Evolutionary conservation across 2,329 filamentous ascomycete species (phyloP).

Genomic region (Pezizomycotina sp.): DNA sequence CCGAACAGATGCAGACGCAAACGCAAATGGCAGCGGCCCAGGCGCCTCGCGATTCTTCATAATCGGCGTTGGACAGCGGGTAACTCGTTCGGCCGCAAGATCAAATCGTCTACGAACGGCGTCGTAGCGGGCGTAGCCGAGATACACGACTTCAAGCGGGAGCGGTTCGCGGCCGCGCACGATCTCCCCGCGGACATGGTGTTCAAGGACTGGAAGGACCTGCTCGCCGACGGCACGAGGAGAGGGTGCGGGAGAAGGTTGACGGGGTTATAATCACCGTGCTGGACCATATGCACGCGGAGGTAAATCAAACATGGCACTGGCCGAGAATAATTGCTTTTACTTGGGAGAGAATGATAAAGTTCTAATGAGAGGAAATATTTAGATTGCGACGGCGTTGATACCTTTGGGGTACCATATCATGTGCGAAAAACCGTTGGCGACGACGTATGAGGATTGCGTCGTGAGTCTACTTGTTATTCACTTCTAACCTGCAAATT

Average conservation of each 20-base stretch:
- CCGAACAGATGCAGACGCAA: too few species aligned
- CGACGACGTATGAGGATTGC: conserved; percentile 62
- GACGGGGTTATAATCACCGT: conserved; percentile 55
- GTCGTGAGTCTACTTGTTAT: too few species aligned
- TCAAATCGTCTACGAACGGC: conserved; percentile 45
- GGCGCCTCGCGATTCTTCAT: conserved; percentile 60
- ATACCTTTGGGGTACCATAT: conserved; percentile 57
- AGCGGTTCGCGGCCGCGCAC: conserved; percentile 50
- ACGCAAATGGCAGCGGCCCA: too few species aligned
- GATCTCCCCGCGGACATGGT: conserved; percentile 41
- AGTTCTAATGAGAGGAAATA: too few species aligned
- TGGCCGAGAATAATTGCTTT: too few species aligned
- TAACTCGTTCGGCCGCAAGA: conserved; percentile 52
- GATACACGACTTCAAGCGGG: conserved; percentile 59
- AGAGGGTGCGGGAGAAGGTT: conserved; percentile 29
- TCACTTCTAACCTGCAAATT: conserved; percentile 32
- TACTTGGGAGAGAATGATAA: too few species aligned
- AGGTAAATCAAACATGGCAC: too few species aligned
- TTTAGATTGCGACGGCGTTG: conserved; percentile 45
- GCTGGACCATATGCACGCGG: conserved; percentile 72
- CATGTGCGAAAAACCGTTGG: conserved; percentile 89
- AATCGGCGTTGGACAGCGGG: conserved; percentile 73
- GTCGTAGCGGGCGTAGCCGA: conserved; percentile 66
- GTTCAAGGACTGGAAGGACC: conserved; percentile 60
- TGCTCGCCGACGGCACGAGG: conserved; percentile 38